Percentiles rank a stretch among this genome's conserved stretches.
Conservation (phyloP, 345 rosid species). For the Corchorus capsularis region DNA sequence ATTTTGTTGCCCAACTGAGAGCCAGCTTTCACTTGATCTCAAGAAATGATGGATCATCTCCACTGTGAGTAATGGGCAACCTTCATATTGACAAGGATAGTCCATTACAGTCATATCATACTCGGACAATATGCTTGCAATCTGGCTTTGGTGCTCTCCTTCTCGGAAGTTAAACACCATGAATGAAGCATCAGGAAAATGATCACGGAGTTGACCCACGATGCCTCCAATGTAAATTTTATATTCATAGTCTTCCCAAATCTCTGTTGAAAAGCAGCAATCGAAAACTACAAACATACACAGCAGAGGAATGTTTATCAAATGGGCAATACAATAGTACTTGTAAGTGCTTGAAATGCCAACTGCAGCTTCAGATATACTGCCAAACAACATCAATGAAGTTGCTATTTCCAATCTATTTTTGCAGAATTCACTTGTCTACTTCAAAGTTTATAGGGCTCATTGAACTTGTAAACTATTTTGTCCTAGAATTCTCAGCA, state of each 20-base stretch:
- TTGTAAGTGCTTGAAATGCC: neutral
- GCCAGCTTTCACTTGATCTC: constrained; percentile 75
- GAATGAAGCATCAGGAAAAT: constrained; percentile 62
- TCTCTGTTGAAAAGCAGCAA: constrained; percentile 63
- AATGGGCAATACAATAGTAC: neutral
- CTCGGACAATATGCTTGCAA: constrained; percentile 52
- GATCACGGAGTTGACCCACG: constrained; percentile 53
- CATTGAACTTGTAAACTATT: neutral
- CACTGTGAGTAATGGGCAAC: constrained; percentile 74
- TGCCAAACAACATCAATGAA: neutral
- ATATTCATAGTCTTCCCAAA: constrained; percentile 54
- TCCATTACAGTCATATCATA: constrained; percentile 83
- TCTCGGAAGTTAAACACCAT: constrained; percentile 82
- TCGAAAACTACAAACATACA: constrained; percentile 52
- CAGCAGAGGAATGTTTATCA: constrained; percentile 16
- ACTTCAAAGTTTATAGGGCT: neutral
- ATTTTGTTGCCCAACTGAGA: constrained; percentile 60
- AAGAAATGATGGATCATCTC: constrained; percentile 71
- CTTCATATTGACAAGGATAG: constrained; percentile 75
- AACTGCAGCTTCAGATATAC: neutral
- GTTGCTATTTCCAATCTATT: neutral
- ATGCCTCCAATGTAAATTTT: constrained; percentile 54
- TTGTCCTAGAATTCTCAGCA: neutral
- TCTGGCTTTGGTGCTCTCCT: constrained; percentile 52
- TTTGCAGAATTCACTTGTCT: too few relatives aligned